Percentiles rank a stretch among this genome's conserved stretches.
Conservation (phyloP, 2,329 filamentous ascomycete species). For the Cladophialophora yegresii region DNA sequence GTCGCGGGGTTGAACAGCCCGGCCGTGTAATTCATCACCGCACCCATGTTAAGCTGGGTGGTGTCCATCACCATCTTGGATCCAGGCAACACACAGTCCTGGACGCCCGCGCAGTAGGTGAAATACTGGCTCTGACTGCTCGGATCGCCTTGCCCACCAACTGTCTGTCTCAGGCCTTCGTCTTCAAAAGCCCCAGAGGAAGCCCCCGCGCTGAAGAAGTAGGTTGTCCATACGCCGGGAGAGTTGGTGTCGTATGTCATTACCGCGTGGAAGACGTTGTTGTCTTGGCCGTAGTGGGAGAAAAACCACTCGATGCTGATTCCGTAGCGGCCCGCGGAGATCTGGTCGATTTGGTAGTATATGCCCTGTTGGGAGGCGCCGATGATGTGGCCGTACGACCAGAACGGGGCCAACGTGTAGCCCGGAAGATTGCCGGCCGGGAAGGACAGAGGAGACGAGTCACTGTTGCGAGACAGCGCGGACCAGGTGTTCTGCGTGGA, state of each 20-base stretch:
- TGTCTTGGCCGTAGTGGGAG: constrained; percentile 16
- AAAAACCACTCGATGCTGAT: constrained; percentile 25
- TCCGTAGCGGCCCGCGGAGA: constrained; percentile 17
- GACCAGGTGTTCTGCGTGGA: constrained; percentile 7
- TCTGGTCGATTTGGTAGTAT: constrained; percentile 26
- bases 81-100: neutral
- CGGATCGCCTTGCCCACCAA: neutral
- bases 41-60: neutral
- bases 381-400: constrained; percentile 17
- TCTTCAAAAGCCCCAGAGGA: neutral
- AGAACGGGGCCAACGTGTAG: constrained; percentile 16
- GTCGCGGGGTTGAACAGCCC: neutral
- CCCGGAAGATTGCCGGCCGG: neutral
- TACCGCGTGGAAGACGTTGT: constrained; percentile 17
- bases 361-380: constrained; percentile 24
- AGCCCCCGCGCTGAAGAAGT: neutral
- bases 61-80: neutral
- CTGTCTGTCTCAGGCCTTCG: neutral
- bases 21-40: neutral
- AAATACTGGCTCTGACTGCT: neutral
- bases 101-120: neutral
- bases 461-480: neutral
- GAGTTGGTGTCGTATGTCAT: constrained; percentile 24
- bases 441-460: neutral
- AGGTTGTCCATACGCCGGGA: constrained; percentile 4